Base-by-base conservation (phyloP, 768 basidiomycete species). In the Flagelloscypha sp. region DNA sequence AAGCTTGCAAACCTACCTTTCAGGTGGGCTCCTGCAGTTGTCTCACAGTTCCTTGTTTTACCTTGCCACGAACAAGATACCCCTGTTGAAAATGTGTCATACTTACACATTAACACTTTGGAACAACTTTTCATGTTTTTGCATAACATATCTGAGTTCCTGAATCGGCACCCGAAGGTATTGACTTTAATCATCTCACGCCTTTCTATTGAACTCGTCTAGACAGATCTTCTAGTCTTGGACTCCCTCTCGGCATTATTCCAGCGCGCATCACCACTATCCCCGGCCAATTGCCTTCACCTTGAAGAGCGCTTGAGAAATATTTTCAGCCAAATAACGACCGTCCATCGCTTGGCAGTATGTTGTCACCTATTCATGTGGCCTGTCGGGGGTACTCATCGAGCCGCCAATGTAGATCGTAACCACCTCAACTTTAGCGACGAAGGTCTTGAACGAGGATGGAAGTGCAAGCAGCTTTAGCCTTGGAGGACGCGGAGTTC, bases 171-270 rank as follows among this genome's bases (percentile, higher is more conserved):
- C 39, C 59, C 72, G 24, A 63, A 68, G 42, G 79, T 83, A 42
- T 36, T 37, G 43, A 37, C 38, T 33, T 23, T 36, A 13, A 37
- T 23, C 35, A 27, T 36, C 24, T 21, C 11, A 27, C 20, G 12
- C 30, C 17, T 4, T 41, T n/a, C 19, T 37, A 20, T 23, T 21
- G 30, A 24, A 33, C 24, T 19, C 6, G 24, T 27, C 24, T 40
- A 82, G 82, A 64, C 65, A 23, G 63, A 70, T 2, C 59, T 85
- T 11, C 63, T 87, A 8, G 70, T 83, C 18, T 54, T 86, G 29
- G 76, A 72, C 49, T 81, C 78, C 3, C 61, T 86, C 19, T 76
- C 75, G 16, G 80, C 75, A 47, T 74, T 75, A 2, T 79, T 86
- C 41, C 80, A 84, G 50, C 54, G 61, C 9, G 50, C 59, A 13